Evolutionary conservation across 2,329 filamentous ascomycete species (phyloP).

Genomic region (Colletotrichum costaricense): DNA sequence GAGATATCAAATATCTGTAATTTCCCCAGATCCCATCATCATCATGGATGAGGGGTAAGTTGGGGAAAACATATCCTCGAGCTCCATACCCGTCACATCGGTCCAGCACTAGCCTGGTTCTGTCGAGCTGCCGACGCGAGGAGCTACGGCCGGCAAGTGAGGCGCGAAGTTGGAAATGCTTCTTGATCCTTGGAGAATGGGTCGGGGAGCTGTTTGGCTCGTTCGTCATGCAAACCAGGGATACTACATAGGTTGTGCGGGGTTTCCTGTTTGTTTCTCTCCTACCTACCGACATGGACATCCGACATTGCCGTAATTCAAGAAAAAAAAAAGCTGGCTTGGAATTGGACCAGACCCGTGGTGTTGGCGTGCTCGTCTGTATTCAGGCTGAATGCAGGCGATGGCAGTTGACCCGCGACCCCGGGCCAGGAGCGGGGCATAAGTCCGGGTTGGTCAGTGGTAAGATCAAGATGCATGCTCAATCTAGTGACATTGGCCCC

Average conservation of each 20-base stretch:
- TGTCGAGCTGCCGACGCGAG: not conserved
- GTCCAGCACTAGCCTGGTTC: not conserved
- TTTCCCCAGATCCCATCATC: slow-evolving; percentile 3
- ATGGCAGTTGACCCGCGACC: not conserved
- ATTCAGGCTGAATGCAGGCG: slow-evolving; percentile 26
- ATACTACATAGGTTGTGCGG: not conserved
- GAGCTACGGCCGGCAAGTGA: not conserved
- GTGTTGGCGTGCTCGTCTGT: not conserved
- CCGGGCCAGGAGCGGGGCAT: not conserved
- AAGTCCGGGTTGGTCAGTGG: not conserved
- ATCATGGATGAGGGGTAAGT: slow-evolving; percentile 21
- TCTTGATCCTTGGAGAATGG: not conserved
- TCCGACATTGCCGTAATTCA: not conserved
- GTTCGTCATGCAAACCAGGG: not conserved
- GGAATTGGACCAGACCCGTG: not conserved
- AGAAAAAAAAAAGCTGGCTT: not conserved
- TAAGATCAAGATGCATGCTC: not conserved
- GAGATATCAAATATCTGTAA: not conserved
- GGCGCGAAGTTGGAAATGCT: not conserved
- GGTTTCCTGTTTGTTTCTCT: not conserved
- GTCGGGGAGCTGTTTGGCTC: not conserved
- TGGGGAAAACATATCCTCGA: slow-evolving; percentile 7
- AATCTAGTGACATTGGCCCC: not conserved
- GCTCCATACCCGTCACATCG: slow-evolving; percentile 13
- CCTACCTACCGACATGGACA: not conserved